phyloP scores from a whole-genome alignment of 208 protist species.

The Acanthamoeba lenticulata region DNA sequence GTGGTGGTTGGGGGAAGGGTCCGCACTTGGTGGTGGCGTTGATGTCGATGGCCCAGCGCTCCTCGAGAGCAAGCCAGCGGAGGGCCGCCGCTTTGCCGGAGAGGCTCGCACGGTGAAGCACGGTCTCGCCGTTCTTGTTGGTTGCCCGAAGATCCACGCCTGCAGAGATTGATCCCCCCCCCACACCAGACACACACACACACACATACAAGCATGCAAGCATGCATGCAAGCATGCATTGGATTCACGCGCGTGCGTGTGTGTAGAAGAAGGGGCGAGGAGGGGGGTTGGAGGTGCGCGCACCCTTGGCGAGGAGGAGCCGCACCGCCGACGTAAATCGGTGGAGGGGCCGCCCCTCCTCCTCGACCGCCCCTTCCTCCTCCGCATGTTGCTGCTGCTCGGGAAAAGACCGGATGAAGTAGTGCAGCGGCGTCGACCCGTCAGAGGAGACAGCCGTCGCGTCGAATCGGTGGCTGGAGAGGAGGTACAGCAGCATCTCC shows the following conservation, averaged over 20 bases:
- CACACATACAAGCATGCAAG: too few species aligned
- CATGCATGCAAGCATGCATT: too few species aligned
- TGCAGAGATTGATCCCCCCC: too few species aligned
- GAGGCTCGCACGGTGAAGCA: neutral
- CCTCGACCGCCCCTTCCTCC: too few species aligned
- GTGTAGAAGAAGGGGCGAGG: too few species aligned
- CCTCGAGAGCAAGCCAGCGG: neutral
- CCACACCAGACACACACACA: too few species aligned
- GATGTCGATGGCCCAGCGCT: constrained; percentile 1
- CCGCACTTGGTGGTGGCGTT: neutral
- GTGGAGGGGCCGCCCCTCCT: too few species aligned
- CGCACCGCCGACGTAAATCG: too few species aligned
- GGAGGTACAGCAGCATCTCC: neutral
- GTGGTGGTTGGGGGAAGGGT: too few species aligned
- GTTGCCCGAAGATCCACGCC: neutral
- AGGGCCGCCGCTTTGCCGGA: neutral
- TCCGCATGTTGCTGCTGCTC: neutral
- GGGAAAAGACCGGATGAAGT: neutral
- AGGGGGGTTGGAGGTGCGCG: too few species aligned
- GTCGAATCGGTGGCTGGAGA: neutral
- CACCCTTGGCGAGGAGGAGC: too few species aligned
- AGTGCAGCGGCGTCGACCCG: neutral
- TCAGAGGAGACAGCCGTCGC: neutral
- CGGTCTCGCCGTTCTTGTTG: neutral
- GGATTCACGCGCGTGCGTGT: too few species aligned